Conservation (phyloP, 192 early-diverging fungal species). For the Coemansia sp. region DNA sequence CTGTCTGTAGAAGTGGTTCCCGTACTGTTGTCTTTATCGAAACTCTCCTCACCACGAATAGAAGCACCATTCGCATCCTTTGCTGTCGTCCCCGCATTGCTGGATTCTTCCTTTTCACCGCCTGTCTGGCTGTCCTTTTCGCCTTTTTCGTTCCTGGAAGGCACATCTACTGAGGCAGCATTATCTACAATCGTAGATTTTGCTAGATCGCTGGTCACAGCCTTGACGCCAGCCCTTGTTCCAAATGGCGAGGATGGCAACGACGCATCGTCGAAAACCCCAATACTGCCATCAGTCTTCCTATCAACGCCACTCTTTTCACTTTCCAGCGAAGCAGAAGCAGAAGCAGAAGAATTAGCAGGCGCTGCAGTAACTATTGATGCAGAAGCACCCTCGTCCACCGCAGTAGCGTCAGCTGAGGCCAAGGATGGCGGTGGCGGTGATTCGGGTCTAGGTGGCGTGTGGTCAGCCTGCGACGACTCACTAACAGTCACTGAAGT, state of each 20-base stretch:
- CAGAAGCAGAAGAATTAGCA: not conserved
- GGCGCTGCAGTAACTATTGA: too few relatives aligned
- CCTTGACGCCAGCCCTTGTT: conserved; percentile 6
- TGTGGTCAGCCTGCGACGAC: conserved; percentile 1
- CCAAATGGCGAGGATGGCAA: conserved; percentile 11
- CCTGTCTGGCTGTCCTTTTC: not conserved
- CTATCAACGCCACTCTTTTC: not conserved
- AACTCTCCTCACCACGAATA: too few relatives aligned
- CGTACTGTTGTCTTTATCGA: not conserved
- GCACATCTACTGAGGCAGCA: not conserved
- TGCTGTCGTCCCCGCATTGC: not conserved
- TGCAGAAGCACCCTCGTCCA: not conserved
- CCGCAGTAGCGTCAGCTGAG: not conserved
- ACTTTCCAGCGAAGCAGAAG: not conserved
- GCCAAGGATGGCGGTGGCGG: not conserved
- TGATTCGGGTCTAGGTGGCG: conserved; percentile 3
- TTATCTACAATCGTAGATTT: conserved; percentile 10
- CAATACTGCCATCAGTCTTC: not conserved
- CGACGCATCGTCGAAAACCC: not conserved
- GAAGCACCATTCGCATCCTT: not conserved
- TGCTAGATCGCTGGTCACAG: conserved; percentile 17
- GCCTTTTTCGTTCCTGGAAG: not conserved
- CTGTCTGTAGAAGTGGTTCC: not conserved
- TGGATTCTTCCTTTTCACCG: not conserved
- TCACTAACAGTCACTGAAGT: conserved; percentile 8